Percentiles rank a stretch among this genome's conserved stretches.
Evolutionary conservation across 208 protist species (phyloP).

Genomic region (Tritrichomonas foetus): DNA sequence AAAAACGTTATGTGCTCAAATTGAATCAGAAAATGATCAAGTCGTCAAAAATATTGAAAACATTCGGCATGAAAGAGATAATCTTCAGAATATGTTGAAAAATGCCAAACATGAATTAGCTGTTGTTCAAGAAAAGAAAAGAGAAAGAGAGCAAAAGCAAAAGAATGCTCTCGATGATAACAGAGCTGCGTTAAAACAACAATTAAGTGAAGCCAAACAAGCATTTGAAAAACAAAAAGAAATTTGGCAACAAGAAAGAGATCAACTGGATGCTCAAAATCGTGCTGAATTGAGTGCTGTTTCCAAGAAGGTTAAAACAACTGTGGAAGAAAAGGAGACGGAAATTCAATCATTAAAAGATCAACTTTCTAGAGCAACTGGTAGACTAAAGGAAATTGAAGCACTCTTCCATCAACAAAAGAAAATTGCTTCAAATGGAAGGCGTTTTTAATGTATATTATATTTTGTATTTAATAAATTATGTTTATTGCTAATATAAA

Average conservation of each 20-base stretch:
- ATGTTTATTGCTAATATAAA: no score
- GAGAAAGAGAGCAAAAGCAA: not conserved
- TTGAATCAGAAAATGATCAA: not conserved
- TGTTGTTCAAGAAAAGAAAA: not conserved
- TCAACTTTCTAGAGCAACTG: not conserved
- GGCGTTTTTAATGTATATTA: no score
- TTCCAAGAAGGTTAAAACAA: not conserved
- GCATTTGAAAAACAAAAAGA: not conserved
- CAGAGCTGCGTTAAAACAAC: not conserved
- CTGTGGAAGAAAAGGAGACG: not conserved
- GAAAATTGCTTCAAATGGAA: not conserved
- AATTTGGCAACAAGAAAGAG: not conserved
- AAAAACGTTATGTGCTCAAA: not conserved
- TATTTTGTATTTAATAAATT: no score
- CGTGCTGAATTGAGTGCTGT: not conserved
- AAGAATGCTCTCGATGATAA: not conserved
- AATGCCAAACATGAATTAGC: not conserved
- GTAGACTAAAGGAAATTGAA: not conserved
- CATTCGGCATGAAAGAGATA: not conserved
- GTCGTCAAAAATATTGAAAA: not conserved
- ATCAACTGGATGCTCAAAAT: not conserved
- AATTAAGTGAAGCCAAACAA: not conserved
- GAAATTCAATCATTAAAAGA: not conserved
- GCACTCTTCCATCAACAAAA: not conserved
- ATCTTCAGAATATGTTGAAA: not conserved